Evolutionary conservation across 148 eudicot genomes (phyloP).

Genomic region (Vaccinium macrocarpon): DNA sequence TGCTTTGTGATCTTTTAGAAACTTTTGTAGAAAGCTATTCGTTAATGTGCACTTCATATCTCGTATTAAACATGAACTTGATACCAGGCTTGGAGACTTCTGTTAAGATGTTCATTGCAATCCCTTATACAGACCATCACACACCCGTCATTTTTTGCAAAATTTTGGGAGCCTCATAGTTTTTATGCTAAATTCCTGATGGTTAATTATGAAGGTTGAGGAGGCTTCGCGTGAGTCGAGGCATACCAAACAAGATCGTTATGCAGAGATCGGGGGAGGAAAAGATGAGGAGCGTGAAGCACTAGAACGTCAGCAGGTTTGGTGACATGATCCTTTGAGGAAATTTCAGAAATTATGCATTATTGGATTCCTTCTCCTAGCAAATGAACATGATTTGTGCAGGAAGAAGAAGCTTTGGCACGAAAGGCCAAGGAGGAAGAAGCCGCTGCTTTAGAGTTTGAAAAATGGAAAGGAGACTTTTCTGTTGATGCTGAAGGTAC

Average conservation of each 20-base stretch:
- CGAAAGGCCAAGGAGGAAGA: slow-evolving; percentile 92
- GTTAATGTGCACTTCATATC: neutral
- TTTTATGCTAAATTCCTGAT: slow-evolving; percentile 1
- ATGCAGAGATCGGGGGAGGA: slow-evolving; percentile 83
- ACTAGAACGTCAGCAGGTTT: slow-evolving; percentile 70
- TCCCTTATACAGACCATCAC: neutral
- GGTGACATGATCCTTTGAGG: neutral
- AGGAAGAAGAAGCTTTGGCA: slow-evolving; percentile 98
- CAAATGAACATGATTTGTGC: slow-evolving; percentile 23
- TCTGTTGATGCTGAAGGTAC: slow-evolving; percentile 97
- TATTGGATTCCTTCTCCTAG: slow-evolving; percentile 10
- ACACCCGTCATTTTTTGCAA: neutral
- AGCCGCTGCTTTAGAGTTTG: slow-evolving; percentile 88
- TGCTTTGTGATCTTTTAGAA: neutral
- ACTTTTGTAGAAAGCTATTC: neutral
- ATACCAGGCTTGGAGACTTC: neutral
- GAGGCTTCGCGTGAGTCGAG: slow-evolving; percentile 86
- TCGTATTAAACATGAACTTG: neutral
- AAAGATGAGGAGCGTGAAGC: slow-evolving; percentile 97
- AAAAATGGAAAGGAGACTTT: slow-evolving; percentile 94
- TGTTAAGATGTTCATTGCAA: neutral
- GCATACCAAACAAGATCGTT: slow-evolving; percentile 72
- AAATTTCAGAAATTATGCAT: neutral
- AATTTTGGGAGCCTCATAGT: neutral
- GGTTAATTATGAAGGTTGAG: slow-evolving; percentile 63